Percentiles rank a stretch among this genome's conserved stretches.
Conservation (phyloP, 1,284 basidiomycete species). For the Caloboletus inedulis region DNA sequence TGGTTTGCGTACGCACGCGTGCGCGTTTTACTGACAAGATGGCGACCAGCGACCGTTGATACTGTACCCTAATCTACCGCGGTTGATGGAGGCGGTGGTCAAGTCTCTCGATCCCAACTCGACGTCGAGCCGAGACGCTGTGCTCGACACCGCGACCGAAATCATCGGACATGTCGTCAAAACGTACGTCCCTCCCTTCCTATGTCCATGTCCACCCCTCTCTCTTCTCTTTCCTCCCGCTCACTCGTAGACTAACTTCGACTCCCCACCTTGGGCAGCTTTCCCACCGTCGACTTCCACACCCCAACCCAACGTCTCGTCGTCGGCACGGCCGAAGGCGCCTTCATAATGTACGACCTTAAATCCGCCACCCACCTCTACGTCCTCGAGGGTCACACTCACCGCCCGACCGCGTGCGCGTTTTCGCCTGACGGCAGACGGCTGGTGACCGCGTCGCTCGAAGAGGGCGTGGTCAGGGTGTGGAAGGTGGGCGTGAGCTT, state of each 20-base stretch:
- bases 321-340: constrained; percentile 92
- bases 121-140: constrained; percentile 79
- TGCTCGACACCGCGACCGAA: constrained; percentile 89
- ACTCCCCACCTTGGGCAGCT: constrained; percentile 46
- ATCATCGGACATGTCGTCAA: constrained; percentile 89
- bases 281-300: constrained; percentile 91
- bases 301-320: constrained; percentile 82
- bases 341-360: constrained; percentile 94
- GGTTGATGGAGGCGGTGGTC: constrained; percentile 92
- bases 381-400: constrained; percentile 89
- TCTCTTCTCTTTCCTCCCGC: background rate
- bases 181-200: constrained; percentile 36
- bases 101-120: constrained; percentile 94
- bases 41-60: constrained; percentile 71
- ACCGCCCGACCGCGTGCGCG: constrained; percentile 73
- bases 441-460: constrained; percentile 83
- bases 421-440: constrained; percentile 93
- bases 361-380: constrained; percentile 95
- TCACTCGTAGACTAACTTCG: background rate
- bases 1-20: background rate
- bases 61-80: constrained; percentile 82
- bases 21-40: background rate
- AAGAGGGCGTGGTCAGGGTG: constrained; percentile 77
- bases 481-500: constrained; percentile 91
- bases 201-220: background rate